Evolutionary conservation across 192 early-diverging fungal genomes (phyloP).

Genomic region (Coemansia furcata): DNA sequence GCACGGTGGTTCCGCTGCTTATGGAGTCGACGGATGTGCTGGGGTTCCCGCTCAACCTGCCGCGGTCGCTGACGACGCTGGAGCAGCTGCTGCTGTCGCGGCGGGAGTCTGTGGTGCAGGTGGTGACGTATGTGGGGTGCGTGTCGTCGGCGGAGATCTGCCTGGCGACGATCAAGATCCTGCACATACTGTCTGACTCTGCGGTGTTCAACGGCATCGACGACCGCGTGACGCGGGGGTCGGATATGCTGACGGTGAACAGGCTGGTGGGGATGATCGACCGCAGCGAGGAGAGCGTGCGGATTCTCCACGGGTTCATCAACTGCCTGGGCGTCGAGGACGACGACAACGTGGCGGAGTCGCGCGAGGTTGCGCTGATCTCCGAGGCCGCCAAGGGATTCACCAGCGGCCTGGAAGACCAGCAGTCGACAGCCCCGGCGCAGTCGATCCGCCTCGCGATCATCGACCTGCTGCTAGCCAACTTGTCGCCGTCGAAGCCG

Average conservation of each 20-base stretch:
- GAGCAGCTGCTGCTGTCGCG: constrained; percentile 79
- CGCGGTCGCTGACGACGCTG: constrained; percentile 63
- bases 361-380: constrained; percentile 39
- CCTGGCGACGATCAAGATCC: constrained; percentile 65
- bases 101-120: constrained; percentile 63
- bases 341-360: constrained; percentile 24
- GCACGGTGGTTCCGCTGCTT: constrained; percentile 60
- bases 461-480: constrained; percentile 80
- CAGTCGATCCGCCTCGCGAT: constrained; percentile 77
- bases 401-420: constrained; percentile 47
- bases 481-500: constrained; percentile 55
- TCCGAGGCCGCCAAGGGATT: constrained; percentile 34
- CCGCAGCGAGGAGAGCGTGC: constrained; percentile 58
- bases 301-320: constrained; percentile 76
- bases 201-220: constrained; percentile 62
- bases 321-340: constrained; percentile 72
- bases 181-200: constrained; percentile 72
- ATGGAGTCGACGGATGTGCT: constrained; percentile 47
- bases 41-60: constrained; percentile 51
- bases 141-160: constrained; percentile 67
- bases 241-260: constrained; percentile 59
- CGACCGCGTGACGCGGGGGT: constrained; percentile 34
- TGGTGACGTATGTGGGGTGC: constrained; percentile 71
- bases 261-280: constrained; percentile 72
- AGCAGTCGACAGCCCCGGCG: constrained; percentile 28